Percentiles rank a stretch among this genome's conserved stretches.
These are phyloP conservation scores for Helenozyma baotianmanensis DNA, from an alignment of 805 yeast genomes.

Conservation along the genomic window DNA sequence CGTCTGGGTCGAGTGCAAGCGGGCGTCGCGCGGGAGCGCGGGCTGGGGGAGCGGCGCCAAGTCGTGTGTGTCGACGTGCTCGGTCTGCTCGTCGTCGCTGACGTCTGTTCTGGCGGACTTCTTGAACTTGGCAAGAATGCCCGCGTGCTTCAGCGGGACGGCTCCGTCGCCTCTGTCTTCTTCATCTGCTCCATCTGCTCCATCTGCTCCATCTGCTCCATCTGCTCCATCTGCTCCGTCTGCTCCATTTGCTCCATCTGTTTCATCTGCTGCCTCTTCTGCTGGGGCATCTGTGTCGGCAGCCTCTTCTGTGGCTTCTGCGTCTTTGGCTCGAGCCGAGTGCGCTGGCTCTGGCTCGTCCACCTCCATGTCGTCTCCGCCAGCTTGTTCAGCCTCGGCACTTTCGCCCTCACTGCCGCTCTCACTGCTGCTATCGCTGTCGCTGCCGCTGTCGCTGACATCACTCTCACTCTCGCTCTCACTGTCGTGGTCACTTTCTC, in stretches of 20 bases:
- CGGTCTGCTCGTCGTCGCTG: constrained; percentile 25
- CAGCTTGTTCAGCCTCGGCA: not conserved
- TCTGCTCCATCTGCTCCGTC: not conserved
- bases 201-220: constrained; percentile 12
- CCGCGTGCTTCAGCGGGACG: constrained; percentile 39
- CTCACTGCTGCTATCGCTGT: constrained; percentile 11
- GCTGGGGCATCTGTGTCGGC: constrained; percentile 7
- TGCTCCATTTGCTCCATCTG: too few relatives aligned
- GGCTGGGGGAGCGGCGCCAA: constrained; percentile 87
- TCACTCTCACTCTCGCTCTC: constrained; percentile 12
- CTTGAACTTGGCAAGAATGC: constrained; percentile 51
- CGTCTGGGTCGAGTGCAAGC: constrained; percentile 24
- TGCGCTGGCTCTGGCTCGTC: constrained; percentile 7
- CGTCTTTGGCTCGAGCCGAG: too few relatives aligned
- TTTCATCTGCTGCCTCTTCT: constrained; percentile 8
- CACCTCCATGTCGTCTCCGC: constrained; percentile 12
- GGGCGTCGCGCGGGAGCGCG: constrained; percentile 50
- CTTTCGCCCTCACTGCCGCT: constrained; percentile 7
- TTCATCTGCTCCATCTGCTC: constrained; percentile 6
- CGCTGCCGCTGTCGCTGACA: constrained; percentile 2
- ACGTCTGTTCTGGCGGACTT: constrained; percentile 12
- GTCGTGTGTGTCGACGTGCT: constrained; percentile 19
- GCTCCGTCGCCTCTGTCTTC: constrained; percentile 13
- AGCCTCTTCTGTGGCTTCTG: constrained; percentile 9
- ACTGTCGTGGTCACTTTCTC: constrained; percentile 2